Conservation (phyloP, 257 asterid genomes). For the Rehmannia glutinosa region DNA sequence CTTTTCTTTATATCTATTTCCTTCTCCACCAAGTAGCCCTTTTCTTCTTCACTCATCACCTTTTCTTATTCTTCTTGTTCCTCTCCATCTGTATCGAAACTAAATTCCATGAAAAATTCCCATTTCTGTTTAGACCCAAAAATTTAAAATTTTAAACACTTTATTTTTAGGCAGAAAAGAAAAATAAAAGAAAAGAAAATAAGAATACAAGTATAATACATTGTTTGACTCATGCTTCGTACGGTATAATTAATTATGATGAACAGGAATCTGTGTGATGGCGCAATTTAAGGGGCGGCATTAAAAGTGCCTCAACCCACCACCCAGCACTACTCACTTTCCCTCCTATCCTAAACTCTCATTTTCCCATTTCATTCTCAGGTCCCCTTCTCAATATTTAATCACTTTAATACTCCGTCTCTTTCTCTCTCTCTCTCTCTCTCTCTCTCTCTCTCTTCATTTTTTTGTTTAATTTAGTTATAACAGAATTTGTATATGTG, state of each 20-base stretch:
- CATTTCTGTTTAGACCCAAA: background rate
- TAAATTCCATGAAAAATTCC: no score
- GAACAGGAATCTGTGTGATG: slow-evolving; percentile 25
- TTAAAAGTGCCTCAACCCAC: slow-evolving; percentile 28
- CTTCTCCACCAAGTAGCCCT: slow-evolving; percentile 17
- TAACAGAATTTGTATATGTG: no score
- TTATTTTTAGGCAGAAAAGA: background rate
- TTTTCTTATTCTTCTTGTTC: no score
- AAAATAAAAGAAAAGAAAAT: no score
- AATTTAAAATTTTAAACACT: no score
- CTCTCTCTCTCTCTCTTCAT: background rate
- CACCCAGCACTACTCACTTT: slow-evolving; percentile 27
- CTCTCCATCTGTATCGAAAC: background rate
- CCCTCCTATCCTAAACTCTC: background rate
- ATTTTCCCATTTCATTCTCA: background rate
- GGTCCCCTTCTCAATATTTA: slow-evolving; percentile 5
- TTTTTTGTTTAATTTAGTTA: background rate
- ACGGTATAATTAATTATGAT: slow-evolving; percentile 17
- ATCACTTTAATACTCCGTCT: background rate
- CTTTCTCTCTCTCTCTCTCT: background rate
- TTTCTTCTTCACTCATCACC: no score
- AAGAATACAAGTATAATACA: no score
- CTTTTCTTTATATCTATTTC: background rate
- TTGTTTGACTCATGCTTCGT: slow-evolving; percentile 12
- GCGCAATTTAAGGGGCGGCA: slow-evolving; percentile 49